Percentiles rank a stretch among this genome's conserved stretches.
Evolutionary conservation across 2,329 filamentous ascomycete genomes (phyloP).

Genomic region (Sporothrix curviconia): DNA sequence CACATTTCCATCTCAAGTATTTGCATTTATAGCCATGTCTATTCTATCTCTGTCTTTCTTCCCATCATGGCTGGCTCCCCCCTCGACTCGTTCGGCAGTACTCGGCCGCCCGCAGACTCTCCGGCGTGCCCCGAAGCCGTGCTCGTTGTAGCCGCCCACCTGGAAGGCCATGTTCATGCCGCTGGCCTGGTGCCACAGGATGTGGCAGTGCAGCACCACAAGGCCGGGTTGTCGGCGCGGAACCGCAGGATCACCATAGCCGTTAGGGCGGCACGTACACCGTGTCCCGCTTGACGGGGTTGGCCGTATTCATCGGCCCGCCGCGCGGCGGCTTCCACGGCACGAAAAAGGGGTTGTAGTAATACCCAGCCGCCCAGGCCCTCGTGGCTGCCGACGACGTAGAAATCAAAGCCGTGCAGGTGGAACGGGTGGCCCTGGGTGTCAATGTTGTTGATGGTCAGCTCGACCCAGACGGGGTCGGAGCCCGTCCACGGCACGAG

Average conservation of each 20-base stretch:
- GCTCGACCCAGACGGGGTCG: slow-evolving; percentile 21
- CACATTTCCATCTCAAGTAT: neutral
- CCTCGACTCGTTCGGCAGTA: slow-evolving; percentile 5
- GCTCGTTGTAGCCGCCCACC: slow-evolving; percentile 17
- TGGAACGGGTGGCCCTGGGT: slow-evolving; percentile 24
- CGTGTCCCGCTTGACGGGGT: slow-evolving; percentile 23
- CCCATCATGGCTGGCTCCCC: neutral
- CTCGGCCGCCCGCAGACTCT: slow-evolving; percentile 8
- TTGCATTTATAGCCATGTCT: no score
- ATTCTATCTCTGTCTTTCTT: neutral
- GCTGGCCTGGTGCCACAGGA: slow-evolving; percentile 22
- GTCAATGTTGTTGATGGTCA: slow-evolving; percentile 24
- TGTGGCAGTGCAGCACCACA: slow-evolving; percentile 23
- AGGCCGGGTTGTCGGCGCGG: slow-evolving; percentile 21
- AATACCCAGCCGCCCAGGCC: slow-evolving; percentile 23
- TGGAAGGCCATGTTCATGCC: slow-evolving; percentile 24
- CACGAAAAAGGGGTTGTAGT: slow-evolving; percentile 22
- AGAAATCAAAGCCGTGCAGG: slow-evolving; percentile 24
- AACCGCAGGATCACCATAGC: slow-evolving; percentile 21
- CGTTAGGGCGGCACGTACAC: slow-evolving; percentile 21
- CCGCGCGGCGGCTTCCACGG: slow-evolving; percentile 18
- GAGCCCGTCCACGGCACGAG: slow-evolving; percentile 22
- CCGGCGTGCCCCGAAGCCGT: slow-evolving; percentile 13
- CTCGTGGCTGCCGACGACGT: slow-evolving; percentile 19
- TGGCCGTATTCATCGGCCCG: slow-evolving; percentile 16